These are phyloP conservation scores for Monilinia polystroma DNA, from an alignment of 2,329 filamentous ascomycete species.

Conservation along the genomic window DNA sequence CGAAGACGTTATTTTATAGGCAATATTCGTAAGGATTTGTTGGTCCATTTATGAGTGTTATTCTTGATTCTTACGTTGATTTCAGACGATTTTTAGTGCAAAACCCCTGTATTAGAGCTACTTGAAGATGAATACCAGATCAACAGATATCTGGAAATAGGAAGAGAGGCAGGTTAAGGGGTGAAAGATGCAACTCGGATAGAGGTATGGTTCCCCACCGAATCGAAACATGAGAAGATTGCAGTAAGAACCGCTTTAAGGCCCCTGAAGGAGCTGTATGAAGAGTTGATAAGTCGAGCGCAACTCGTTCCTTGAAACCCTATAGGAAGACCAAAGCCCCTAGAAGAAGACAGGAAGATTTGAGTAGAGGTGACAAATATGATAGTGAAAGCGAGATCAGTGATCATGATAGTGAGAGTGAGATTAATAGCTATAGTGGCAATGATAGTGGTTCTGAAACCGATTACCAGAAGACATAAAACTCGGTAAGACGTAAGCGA, in stretches of 20 bases:
- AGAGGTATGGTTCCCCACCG: background rate
- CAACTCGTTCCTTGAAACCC: background rate
- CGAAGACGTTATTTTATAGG: too few relatives aligned
- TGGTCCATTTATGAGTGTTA: background rate
- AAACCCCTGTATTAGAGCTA: conserved; percentile 7
- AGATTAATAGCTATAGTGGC: background rate
- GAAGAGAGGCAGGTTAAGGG: conserved; percentile 2
- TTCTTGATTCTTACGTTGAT: background rate
- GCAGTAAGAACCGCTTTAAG: background rate
- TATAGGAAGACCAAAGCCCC: background rate
- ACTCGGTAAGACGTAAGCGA: background rate
- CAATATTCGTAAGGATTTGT: background rate
- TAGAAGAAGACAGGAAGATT: background rate
- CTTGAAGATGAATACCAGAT: conserved; percentile 15
- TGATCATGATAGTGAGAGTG: background rate
- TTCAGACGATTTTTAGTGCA: background rate
- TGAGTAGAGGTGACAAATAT: background rate
- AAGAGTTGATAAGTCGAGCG: background rate
- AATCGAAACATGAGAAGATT: background rate
- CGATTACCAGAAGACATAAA: background rate
- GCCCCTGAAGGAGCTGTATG: background rate
- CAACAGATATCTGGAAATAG: background rate
- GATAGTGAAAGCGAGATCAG: background rate
- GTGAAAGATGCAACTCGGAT: background rate
- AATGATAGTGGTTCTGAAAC: background rate